A percentile compares a stretch with the other conserved stretches of the same genome.
phyloP scores from a whole-genome alignment of 495 filamentous ascomycete genomes.

The Trichocladium antarcticum region DNA sequence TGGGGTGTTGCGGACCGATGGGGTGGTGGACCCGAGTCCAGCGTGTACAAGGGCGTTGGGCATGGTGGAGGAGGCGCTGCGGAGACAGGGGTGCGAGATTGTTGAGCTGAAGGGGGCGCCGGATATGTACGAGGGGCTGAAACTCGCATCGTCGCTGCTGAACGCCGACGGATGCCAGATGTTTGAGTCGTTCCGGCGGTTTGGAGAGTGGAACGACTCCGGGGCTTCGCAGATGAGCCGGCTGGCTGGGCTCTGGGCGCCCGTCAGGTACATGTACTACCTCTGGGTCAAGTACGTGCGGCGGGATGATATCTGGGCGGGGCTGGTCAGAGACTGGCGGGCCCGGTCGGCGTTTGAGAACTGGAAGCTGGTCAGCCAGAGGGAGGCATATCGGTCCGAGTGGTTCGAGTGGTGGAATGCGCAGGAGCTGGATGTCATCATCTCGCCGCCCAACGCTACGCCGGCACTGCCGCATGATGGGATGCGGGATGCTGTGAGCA shows the following conservation, averaged over 20 bases:
- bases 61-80: slow-evolving; percentile 56
- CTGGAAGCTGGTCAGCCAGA: slow-evolving; percentile 66
- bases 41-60: slow-evolving; percentile 71
- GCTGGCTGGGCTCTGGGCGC: slow-evolving; percentile 61
- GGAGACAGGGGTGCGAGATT: slow-evolving; percentile 61
- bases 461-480: slow-evolving; percentile 80
- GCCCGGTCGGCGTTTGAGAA: slow-evolving; percentile 60
- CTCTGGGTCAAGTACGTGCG: slow-evolving; percentile 76
- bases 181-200: slow-evolving; percentile 62
- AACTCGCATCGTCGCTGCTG: slow-evolving; percentile 73
- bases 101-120: slow-evolving; percentile 53
- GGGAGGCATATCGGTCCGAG: slow-evolving; percentile 63
- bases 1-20: slow-evolving; percentile 70
- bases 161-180: slow-evolving; percentile 80
- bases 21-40: slow-evolving; percentile 77
- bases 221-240: slow-evolving; percentile 64
- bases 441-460: slow-evolving; percentile 80
- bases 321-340: slow-evolving; percentile 59
- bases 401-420: slow-evolving; percentile 81
- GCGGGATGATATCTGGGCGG: slow-evolving; percentile 66
- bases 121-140: slow-evolving; percentile 60
- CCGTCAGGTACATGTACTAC: slow-evolving; percentile 77
- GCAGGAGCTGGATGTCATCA: slow-evolving; percentile 60
- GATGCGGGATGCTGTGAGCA: slow-evolving; percentile 76
- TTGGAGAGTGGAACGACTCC: slow-evolving; percentile 68